Percentiles rank a stretch among this genome's conserved stretches.
Conservation (phyloP, 129 eudicot species). For the Centrapalus pauciflorus region DNA sequence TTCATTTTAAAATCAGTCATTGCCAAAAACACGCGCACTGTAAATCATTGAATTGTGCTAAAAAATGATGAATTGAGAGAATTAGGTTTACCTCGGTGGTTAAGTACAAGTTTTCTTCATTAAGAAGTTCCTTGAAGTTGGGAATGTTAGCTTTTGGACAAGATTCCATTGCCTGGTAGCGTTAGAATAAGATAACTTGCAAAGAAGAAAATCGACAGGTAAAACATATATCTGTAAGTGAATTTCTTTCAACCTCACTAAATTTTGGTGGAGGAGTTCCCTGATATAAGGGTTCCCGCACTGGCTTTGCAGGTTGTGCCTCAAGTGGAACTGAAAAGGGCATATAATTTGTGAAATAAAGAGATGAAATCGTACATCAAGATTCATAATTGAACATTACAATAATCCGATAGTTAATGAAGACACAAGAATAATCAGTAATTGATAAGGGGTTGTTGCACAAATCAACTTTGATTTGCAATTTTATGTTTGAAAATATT, state of each 20-base stretch:
- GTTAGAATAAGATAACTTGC: background rate
- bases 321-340: constrained; percentile 56
- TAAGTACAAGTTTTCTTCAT: constrained; percentile 84
- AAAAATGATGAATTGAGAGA: background rate
- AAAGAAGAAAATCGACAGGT: background rate
- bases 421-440: too few species aligned
- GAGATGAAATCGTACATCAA: background rate
- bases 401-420: background rate
- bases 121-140: constrained; percentile 57
- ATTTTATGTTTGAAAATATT: too few species aligned
- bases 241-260: constrained; percentile 65
- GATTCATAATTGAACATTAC: background rate
- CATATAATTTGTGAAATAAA: constrained; percentile 1
- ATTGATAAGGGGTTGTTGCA: too few species aligned
- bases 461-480: too few species aligned
- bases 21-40: background rate
- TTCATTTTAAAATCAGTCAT: background rate
- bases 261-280: constrained; percentile 52
- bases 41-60: background rate
- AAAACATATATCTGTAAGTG: background rate
- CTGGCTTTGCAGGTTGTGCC: constrained; percentile 57
- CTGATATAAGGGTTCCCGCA: constrained; percentile 66
- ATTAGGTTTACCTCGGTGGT: constrained; percentile 64
- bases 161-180: constrained; percentile 73
- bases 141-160: constrained; percentile 73